Percentiles rank a stretch among this genome's conserved stretches.
phyloP scores from a whole-genome alignment of 352 stramenopile species.

The Pythium brachiatum region DNA sequence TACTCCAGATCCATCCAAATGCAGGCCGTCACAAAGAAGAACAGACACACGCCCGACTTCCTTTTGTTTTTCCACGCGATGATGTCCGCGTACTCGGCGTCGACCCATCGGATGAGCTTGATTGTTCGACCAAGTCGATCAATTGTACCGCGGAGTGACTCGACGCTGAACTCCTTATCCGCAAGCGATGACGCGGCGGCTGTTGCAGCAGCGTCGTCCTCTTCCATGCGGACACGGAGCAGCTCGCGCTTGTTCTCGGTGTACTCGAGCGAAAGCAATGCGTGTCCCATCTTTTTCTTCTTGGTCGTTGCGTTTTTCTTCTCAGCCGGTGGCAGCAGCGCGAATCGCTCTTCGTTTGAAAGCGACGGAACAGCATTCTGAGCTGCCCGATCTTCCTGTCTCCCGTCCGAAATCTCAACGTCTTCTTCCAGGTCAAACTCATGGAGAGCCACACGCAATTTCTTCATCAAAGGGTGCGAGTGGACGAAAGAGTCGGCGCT shows the following conservation, averaged over 20 bases:
- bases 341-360: constrained; percentile 46
- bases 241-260: constrained; percentile 73
- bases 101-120: constrained; percentile 67
- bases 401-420: constrained; percentile 24
- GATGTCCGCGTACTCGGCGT: constrained; percentile 71
- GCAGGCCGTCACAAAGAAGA: constrained; percentile 60
- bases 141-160: constrained; percentile 71
- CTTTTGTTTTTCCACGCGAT: constrained; percentile 87
- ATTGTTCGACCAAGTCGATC: constrained; percentile 69
- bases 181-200: constrained; percentile 34
- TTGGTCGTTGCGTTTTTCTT: constrained; percentile 24
- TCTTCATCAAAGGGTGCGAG: constrained; percentile 44
- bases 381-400: constrained; percentile 7
- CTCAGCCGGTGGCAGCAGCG: constrained; percentile 36
- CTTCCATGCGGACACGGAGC: constrained; percentile 50
- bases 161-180: constrained; percentile 79
- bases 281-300: constrained; percentile 55
- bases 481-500: constrained; percentile 66
- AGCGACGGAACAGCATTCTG: constrained; percentile 27
- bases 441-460: constrained; percentile 42
- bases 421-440: constrained; percentile 44
- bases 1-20: constrained; percentile 78
- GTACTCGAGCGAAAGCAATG: constrained; percentile 59
- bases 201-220: constrained; percentile 29
- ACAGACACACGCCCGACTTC: constrained; percentile 66